Conservation (phyloP, 2,329 filamentous ascomycete species). For the Cladophialophora immunda region DNA sequence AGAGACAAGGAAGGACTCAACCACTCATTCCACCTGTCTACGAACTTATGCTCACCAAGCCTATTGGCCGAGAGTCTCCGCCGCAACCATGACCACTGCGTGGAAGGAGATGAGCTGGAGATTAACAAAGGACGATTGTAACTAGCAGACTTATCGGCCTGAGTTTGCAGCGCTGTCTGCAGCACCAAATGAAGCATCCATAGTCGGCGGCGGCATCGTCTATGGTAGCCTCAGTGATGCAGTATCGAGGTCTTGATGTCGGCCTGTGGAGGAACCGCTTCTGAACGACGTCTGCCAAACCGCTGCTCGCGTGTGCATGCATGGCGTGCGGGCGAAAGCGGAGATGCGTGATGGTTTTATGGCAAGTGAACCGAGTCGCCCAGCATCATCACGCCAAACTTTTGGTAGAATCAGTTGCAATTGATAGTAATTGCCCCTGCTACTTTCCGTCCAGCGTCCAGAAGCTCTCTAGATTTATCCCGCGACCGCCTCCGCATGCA, state of each 20-base stretch:
- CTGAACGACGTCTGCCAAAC: not conserved
- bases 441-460: not conserved
- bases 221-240: not conserved
- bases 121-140: not conserved
- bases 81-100: not conserved
- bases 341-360: not conserved
- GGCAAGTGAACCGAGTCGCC: constrained; percentile 14
- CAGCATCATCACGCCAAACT: constrained; percentile 9
- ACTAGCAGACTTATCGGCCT: not conserved
- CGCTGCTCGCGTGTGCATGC: not conserved
- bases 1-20: not conserved
- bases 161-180: not conserved
- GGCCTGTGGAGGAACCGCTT: not conserved
- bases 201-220: not conserved
- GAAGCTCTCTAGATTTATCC: not conserved
- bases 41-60: not conserved
- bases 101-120: not conserved
- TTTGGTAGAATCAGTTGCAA: constrained; percentile 3
- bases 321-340: not conserved
- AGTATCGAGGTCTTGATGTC: not conserved
- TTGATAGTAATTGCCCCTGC: not conserved
- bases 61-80: not conserved
- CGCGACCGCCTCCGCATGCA: constrained; percentile 20
- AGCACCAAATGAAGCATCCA: not conserved
- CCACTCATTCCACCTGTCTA: not conserved